Percentiles rank a stretch among this genome's conserved stretches.
Evolutionary conservation across 140 eudicot genomes (phyloP).

Genomic region (Flaveria floridana): DNA sequence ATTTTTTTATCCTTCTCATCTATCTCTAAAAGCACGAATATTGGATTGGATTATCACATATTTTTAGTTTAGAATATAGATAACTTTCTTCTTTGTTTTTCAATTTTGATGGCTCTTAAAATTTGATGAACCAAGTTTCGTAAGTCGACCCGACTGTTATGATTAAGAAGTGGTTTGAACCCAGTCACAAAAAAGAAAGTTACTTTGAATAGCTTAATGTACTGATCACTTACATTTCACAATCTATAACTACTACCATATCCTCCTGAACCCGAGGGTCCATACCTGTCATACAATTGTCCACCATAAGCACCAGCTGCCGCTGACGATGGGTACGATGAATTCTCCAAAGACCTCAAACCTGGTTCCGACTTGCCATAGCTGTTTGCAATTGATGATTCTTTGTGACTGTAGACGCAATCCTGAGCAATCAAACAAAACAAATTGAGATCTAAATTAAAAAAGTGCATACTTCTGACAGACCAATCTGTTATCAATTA

Average conservation of each 20-base stretch:
- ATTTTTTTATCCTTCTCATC: too few species aligned
- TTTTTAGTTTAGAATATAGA: too few species aligned
- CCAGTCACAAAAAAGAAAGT: too few species aligned
- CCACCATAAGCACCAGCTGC: not conserved
- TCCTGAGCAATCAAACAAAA: slow-evolving; percentile 46
- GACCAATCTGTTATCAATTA: not conserved
- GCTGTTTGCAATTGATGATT: slow-evolving; percentile 43
- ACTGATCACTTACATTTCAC: not conserved
- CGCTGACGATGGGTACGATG: slow-evolving; percentile 11
- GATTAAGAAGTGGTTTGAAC: too few species aligned
- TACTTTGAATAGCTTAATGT: not conserved
- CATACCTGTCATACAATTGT: not conserved
- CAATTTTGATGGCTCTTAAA: too few species aligned
- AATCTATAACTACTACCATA: not conserved
- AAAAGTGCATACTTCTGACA: not conserved
- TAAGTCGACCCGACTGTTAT: too few species aligned
- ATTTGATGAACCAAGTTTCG: too few species aligned
- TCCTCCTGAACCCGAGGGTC: not conserved
- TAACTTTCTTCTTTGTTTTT: too few species aligned
- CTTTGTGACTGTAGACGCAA: slow-evolving; percentile 58
- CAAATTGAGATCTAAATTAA: not conserved
- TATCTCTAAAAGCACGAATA: too few species aligned
- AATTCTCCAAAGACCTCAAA: slow-evolving; percentile 56
- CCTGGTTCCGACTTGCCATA: slow-evolving; percentile 58
- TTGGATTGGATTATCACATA: too few species aligned